Percentiles rank a stretch among this genome's conserved stretches.
Conservation (phyloP, 352 stramenopile genomes). For the Globisporangium alternatum region DNA sequence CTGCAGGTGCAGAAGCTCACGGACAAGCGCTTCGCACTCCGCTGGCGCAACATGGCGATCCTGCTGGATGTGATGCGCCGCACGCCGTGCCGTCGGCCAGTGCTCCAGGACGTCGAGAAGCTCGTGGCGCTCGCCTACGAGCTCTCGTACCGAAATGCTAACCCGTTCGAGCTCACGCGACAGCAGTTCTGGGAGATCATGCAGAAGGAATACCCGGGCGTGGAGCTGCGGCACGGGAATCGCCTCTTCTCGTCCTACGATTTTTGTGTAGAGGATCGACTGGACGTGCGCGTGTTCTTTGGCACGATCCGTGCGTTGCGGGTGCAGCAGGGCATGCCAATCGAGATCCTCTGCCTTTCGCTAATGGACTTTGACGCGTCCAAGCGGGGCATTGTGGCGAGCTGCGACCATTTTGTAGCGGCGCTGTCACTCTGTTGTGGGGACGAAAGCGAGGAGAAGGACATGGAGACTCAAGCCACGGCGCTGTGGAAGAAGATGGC, state of each 20-base stretch:
- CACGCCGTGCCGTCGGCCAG: constrained; percentile 50
- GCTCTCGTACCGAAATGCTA: constrained; percentile 38
- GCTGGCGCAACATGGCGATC: constrained; percentile 41
- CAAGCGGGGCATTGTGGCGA: constrained; percentile 22
- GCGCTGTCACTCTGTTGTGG: constrained; percentile 39
- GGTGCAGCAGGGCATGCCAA: constrained; percentile 48
- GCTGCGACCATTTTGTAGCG: constrained; percentile 19
- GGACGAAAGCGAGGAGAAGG: constrained; percentile 38
- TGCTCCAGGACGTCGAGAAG: constrained; percentile 71
- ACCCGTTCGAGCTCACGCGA: constrained; percentile 30
- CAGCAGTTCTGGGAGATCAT: constrained; percentile 51
- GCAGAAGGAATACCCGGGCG: constrained; percentile 42
- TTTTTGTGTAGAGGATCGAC: constrained; percentile 34
- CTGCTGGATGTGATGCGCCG: constrained; percentile 55
- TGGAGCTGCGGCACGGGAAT: constrained; percentile 44
- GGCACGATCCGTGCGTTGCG: constrained; percentile 48
- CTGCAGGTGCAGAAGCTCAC: constrained; percentile 33
- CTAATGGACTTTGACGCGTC: constrained; percentile 48
- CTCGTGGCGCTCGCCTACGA: constrained; percentile 47
- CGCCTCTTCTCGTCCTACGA: constrained; percentile 67
- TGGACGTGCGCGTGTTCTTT: constrained; percentile 58
- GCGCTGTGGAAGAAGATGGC: constrained; percentile 25
- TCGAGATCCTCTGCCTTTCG: constrained; percentile 45
- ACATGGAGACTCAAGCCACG: constrained; percentile 22
- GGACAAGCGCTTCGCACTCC: constrained; percentile 36